Base-by-base conservation (phyloP, 768 basidiomycete species). In the Hygrocybe punicea region DNA sequence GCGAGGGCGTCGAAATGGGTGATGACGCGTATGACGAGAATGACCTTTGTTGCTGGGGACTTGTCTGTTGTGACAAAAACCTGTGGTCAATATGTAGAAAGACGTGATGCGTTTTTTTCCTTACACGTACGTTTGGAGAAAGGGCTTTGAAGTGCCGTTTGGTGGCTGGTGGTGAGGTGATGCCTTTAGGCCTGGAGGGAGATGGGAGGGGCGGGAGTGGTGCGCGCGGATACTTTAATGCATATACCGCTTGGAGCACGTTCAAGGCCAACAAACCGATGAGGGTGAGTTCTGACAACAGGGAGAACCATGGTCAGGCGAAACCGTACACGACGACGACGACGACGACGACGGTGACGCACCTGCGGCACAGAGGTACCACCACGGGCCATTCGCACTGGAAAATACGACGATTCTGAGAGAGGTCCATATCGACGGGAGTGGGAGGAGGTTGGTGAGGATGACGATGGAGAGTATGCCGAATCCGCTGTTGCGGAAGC, bases 11-110 rank as follows among this genome's bases (percentile, higher is more conserved):
- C 33, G 56, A 57, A 7, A 52, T 21, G 23, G 56, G 56, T 16
- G 56, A 51, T 11, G 56, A 51, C 11, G 56, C 48, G 25, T 57
- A 57, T 13, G 52, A 53, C 25, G 55, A 48, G 47, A 56, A 56
- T 6, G 55, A 36, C 16, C 29, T 35, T 34, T 56, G 55, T 17
- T 11, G 17, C 17, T 49, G 55, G 4, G 55, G 55, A n/a, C 34
- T 49, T 16, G 55, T 47, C 55, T 56, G 46, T 19, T 19, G n/a
- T 17, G n/a, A 24, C 5, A 17, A 14, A 17, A 11, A n/a, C n/a
- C n/a, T n/a, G 4, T 16, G 13, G 17, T 33, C 34, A 19, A 34
- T 25, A 6, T 9, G 19, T n/a, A 8, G 45, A 21, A 9, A 24
- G 13, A 24, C 35, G 14, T 25, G 37, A 21, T 24, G 17, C 19